Conservation (phyloP, 352 stramenopile genomes). For the Pythium rishiriense region DNA sequence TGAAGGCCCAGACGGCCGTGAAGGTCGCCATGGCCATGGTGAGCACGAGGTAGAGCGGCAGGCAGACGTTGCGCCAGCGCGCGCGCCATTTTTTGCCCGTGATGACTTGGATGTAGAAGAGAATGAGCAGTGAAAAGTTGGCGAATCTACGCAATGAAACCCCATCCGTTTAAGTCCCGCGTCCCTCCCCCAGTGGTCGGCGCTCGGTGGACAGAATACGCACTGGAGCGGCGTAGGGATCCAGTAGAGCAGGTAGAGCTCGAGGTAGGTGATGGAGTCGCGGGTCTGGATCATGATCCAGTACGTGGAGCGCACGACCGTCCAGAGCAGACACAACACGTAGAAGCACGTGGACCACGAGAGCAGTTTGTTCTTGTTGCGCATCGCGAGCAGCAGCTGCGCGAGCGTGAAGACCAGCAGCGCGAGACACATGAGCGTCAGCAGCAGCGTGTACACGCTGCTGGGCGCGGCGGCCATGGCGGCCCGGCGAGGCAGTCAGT, state of each 20-base stretch:
- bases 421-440: conserved; percentile 73
- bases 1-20: conserved; percentile 84
- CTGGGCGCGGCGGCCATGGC: background rate
- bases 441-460: conserved; percentile 74
- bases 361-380: conserved; percentile 83
- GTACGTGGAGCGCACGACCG: conserved; percentile 74
- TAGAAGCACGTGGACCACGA: conserved; percentile 86
- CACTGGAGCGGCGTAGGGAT: conserved; percentile 81
- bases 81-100: conserved; percentile 72
- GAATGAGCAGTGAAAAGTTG: conserved; percentile 86
- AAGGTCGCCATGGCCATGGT: conserved; percentile 85
- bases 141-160: conserved; percentile 45
- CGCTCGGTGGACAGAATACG: background rate
- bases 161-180: no score
- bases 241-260: conserved; percentile 88
- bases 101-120: conserved; percentile 89
- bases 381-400: conserved; percentile 61
- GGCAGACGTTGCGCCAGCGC: conserved; percentile 76
- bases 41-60: conserved; percentile 80
- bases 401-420: conserved; percentile 75
- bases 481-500: background rate
- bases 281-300: conserved; percentile 84
- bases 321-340: conserved; percentile 79
- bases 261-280: conserved; percentile 73
- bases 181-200: no score